A percentile compares a stretch with the other conserved stretches of the same genome.
These are phyloP conservation scores for Eimeria nieschulzi DNA, from an alignment of 169 alveolate genomes.

Conservation along the genomic window DNA sequence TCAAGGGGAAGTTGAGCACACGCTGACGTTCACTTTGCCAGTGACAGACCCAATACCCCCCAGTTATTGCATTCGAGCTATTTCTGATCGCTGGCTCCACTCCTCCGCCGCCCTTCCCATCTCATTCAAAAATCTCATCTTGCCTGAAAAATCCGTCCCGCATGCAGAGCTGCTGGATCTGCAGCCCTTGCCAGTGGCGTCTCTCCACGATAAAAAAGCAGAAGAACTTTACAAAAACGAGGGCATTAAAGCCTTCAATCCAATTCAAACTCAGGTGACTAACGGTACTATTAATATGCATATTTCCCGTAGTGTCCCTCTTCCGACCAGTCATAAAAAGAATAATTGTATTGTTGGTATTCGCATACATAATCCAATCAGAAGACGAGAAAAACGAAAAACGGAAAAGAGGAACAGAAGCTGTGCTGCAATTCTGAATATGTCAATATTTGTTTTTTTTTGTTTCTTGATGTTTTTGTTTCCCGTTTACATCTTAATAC, in stretches of 20 bases:
- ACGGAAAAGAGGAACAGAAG: too few species aligned
- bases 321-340: too few species aligned
- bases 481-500: too few species aligned
- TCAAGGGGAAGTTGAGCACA: conserved; percentile 86
- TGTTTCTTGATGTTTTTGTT: neutral
- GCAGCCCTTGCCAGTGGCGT: conserved; percentile 93
- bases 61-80: conserved; percentile 95
- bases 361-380: too few species aligned
- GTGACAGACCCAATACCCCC: conserved; percentile 97
- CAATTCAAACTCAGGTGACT: conserved; percentile 82
- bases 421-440: too few species aligned
- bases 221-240: conserved; percentile 81
- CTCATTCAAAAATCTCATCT: conserved; percentile 90
- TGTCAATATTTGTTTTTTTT: too few species aligned
- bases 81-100: conserved; percentile 96
- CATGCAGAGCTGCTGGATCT: conserved; percentile 94
- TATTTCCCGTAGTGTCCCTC: too few species aligned
- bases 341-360: too few species aligned
- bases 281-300: neutral
- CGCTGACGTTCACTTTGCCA: conserved; percentile 95
- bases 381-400: too few species aligned
- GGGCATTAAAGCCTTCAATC: conserved; percentile 80
- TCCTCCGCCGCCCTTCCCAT: conserved; percentile 89
- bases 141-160: conserved; percentile 93
- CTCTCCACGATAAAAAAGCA: conserved; percentile 88